These are phyloP conservation scores for Solanum okadae DNA, from an alignment of 257 asterid species.

Conservation along the genomic window DNA sequence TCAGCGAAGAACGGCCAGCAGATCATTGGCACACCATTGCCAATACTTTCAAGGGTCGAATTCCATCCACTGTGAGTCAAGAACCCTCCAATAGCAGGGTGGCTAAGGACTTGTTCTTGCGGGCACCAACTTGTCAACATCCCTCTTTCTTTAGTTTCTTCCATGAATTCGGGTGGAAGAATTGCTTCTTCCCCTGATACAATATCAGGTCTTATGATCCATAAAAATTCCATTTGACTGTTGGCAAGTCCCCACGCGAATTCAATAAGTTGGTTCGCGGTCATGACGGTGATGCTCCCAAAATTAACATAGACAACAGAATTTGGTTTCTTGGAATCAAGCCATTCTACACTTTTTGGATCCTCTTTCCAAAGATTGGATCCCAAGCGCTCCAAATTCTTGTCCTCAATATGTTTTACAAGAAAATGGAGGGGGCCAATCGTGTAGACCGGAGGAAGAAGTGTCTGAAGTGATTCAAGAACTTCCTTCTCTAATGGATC, in stretches of 20 bases:
- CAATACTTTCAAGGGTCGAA: conserved; percentile 7
- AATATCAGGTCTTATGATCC: conserved; percentile 13
- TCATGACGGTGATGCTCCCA: conserved; percentile 20
- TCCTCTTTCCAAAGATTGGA: conserved; percentile 56
- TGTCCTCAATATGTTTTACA: neutral
- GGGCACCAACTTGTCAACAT: conserved; percentile 11
- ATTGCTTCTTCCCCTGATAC: conserved; percentile 7
- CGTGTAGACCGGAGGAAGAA: conserved; percentile 28
- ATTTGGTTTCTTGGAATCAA: conserved; percentile 23
- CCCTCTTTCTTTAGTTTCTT: conserved; percentile 8
- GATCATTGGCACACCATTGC: conserved; percentile 12
- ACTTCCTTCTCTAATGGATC: conserved; percentile 32
- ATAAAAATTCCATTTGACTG: conserved; percentile 2
- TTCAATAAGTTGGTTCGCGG: neutral
- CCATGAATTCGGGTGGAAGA: conserved; percentile 1
- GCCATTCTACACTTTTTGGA: conserved; percentile 36
- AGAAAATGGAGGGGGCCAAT: conserved; percentile 47
- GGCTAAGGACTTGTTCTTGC: conserved; percentile 7
- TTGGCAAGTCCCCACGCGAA: conserved; percentile 13
- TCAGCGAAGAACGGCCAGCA: conserved; percentile 20
- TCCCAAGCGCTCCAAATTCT: conserved; percentile 3
- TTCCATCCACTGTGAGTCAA: conserved; percentile 16
- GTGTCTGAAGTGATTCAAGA: conserved; percentile 16
- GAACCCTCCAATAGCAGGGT: conserved; percentile 6
- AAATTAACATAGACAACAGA: conserved; percentile 41